phyloP scores from a whole-genome alignment of 2,329 filamentous ascomycete genomes.

The Byssoonygena ceratinophila region DNA sequence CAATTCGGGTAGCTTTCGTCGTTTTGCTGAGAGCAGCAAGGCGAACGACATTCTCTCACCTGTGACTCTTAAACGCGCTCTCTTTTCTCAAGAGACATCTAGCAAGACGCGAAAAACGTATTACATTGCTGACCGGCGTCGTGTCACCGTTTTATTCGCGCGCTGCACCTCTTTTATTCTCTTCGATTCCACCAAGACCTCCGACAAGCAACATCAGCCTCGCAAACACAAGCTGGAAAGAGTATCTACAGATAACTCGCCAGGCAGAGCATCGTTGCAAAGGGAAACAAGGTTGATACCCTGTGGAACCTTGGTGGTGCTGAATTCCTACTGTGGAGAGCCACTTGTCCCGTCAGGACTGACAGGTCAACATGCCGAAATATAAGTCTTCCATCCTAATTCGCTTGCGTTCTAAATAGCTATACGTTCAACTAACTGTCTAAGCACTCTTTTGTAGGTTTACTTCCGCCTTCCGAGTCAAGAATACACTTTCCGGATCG shows the following conservation, averaged over 20 bases:
- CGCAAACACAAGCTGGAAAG: not conserved
- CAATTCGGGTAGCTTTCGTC: not conserved
- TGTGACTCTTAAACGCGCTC: not conserved
- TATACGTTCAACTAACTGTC: conserved; percentile 29
- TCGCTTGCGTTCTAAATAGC: too few relatives aligned
- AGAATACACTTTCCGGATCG: not conserved
- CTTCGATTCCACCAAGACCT: not conserved
- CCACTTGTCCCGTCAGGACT: not conserved
- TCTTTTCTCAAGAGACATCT: not conserved
- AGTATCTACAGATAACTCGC: not conserved
- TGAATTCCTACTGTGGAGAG: not conserved
- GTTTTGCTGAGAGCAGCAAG: not conserved
- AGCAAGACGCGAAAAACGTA: too few relatives aligned
- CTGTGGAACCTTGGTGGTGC: not conserved
- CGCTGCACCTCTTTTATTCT: not conserved
- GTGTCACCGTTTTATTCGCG: too few relatives aligned
- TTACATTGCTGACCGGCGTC: too few relatives aligned
- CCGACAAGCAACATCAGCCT: too few relatives aligned
- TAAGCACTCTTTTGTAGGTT: conserved; percentile 59
- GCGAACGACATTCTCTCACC: not conserved
- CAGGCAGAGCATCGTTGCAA: not conserved
- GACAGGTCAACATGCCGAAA: conserved; percentile 61
- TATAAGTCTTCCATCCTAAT: conserved; percentile 53
- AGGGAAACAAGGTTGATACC: not conserved
- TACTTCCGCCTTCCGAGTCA: conserved; percentile 14